These are phyloP conservation scores for Coprinopsis sp. DNA, from an alignment of 768 basidiomycete genomes.

Conservation along the genomic window DNA sequence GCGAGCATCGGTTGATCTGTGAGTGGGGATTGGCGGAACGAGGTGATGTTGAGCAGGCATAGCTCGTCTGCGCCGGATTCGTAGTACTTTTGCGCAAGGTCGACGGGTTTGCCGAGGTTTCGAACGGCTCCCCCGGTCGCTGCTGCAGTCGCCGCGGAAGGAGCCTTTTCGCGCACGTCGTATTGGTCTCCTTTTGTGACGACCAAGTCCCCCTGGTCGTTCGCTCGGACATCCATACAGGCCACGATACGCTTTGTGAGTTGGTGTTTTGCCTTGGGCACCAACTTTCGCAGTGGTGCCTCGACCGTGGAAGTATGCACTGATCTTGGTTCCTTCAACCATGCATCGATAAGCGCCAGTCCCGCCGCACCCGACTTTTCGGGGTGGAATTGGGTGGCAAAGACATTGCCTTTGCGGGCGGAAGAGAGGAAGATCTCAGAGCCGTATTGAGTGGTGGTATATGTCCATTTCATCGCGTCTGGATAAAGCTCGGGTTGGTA, in stretches of 20 bases:
- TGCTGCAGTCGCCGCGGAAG: conserved; percentile 30
- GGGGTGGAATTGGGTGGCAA: conserved; percentile 95
- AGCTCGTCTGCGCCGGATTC: conserved; percentile 89
- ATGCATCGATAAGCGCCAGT: conserved; percentile 69
- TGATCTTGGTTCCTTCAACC: conserved; percentile 60
- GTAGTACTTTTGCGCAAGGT: conserved; percentile 85
- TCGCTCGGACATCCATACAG: conserved; percentile 95
- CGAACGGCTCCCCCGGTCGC: conserved; percentile 74
- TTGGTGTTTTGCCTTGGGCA: conserved; percentile 48
- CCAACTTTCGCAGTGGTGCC: conserved; percentile 30
- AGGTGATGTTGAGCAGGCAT: conserved; percentile 98
- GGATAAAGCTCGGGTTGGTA: conserved; percentile 56
- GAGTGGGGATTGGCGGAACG: conserved; percentile 94
- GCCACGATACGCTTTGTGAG: conserved; percentile 95
- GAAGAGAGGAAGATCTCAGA: conserved; percentile 84
- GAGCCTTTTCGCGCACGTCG: conserved; percentile 93
- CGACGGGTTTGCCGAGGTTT: conserved; percentile 96
- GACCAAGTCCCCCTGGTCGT: conserved; percentile 93
- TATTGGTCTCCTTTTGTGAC: conserved; percentile 99
- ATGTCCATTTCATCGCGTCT: conserved; percentile 67
- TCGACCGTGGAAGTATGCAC: conserved; percentile 30
- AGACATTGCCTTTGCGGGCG: conserved; percentile 79
- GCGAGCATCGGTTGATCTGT: conserved; percentile 98
- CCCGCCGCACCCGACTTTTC: conserved; percentile 94
- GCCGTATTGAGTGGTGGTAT: conserved; percentile 93